These are phyloP conservation scores for Brassica cretica DNA, from an alignment of 345 rosid genomes.

Conservation along the genomic window DNA sequence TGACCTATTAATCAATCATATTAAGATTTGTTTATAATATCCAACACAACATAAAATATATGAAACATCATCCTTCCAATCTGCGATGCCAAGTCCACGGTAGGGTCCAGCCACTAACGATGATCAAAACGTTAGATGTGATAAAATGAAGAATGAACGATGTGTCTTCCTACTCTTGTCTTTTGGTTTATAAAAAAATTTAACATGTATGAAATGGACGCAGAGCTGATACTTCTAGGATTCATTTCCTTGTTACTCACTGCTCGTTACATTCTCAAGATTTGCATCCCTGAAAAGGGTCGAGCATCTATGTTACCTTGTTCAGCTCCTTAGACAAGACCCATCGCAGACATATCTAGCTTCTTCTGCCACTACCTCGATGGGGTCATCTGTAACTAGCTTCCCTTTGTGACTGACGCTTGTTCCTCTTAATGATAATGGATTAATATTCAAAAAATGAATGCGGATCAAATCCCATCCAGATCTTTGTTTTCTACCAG, in stretches of 20 bases:
- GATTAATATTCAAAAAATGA: conserved; percentile 17
- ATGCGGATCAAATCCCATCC: conserved; percentile 25
- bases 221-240: conserved; percentile 82
- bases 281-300: conserved; percentile 62
- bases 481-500: neutral
- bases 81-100: neutral
- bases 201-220: neutral
- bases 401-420: conserved; percentile 45
- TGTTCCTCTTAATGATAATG: conserved; percentile 31
- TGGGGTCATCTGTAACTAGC: neutral
- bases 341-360: conserved; percentile 29
- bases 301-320: conserved; percentile 80
- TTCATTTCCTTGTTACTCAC: conserved; percentile 77
- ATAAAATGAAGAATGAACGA: neutral
- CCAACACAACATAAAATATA: neutral
- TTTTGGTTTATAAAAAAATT: neutral
- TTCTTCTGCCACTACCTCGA: conserved; percentile 15
- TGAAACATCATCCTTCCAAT: neutral
- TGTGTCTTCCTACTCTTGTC: conserved; percentile 1
- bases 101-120: neutral
- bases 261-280: conserved; percentile 45
- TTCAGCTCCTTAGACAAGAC: conserved; percentile 21
- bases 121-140: neutral
- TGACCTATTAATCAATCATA: neutral
- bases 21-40: neutral